Percentiles rank a stretch among this genome's conserved stretches.
Evolutionary conservation across 2,329 filamentous ascomycete genomes (phyloP).

Genomic region (Fusarium sp.): DNA sequence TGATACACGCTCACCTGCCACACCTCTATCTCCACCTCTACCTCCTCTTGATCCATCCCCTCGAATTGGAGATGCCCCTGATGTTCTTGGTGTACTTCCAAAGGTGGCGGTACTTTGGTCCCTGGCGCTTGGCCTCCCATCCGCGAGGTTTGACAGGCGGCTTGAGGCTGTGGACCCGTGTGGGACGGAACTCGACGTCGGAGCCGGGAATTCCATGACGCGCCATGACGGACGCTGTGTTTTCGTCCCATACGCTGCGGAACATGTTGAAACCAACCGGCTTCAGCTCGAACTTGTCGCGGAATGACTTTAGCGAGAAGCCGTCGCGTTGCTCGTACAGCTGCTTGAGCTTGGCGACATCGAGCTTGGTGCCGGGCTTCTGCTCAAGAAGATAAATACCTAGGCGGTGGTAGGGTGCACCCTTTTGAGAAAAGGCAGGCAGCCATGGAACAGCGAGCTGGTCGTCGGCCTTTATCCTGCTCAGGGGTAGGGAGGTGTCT

Average conservation of each 20-base stretch:
- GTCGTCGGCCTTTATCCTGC: slow-evolving; percentile 64
- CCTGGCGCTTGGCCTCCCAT: slow-evolving; percentile 72
- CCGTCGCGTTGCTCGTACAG: slow-evolving; percentile 65
- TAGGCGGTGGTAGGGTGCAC: slow-evolving; percentile 88
- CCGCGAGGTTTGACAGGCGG: slow-evolving; percentile 67
- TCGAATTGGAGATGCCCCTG: slow-evolving; percentile 54
- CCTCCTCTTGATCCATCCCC: slow-evolving; percentile 54
- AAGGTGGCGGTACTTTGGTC: slow-evolving; percentile 70
- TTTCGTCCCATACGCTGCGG: slow-evolving; percentile 88
- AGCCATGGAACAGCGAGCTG: slow-evolving; percentile 84
- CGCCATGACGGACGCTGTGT: slow-evolving; percentile 86
- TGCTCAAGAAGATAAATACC: slow-evolving; percentile 87
- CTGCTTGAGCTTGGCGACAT: slow-evolving; percentile 65
- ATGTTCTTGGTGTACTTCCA: slow-evolving; percentile 73
- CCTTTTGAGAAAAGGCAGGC: slow-evolving; percentile 87
- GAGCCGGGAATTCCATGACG: slow-evolving; percentile 77
- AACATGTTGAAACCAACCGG: slow-evolving; percentile 89
- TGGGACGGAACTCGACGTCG: slow-evolving; percentile 85
- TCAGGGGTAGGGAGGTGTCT: slow-evolving; percentile 70
- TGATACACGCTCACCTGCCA: slow-evolving; percentile 33
- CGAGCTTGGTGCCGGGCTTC: slow-evolving; percentile 64
- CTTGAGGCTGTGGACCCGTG: slow-evolving; percentile 76
- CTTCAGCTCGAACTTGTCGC: slow-evolving; percentile 71
- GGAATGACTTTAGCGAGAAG: slow-evolving; percentile 80
- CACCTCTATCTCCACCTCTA: slow-evolving; percentile 35